Conservation (phyloP, 2,329 filamentous ascomycete genomes). For the Metarhizium brunneum region DNA sequence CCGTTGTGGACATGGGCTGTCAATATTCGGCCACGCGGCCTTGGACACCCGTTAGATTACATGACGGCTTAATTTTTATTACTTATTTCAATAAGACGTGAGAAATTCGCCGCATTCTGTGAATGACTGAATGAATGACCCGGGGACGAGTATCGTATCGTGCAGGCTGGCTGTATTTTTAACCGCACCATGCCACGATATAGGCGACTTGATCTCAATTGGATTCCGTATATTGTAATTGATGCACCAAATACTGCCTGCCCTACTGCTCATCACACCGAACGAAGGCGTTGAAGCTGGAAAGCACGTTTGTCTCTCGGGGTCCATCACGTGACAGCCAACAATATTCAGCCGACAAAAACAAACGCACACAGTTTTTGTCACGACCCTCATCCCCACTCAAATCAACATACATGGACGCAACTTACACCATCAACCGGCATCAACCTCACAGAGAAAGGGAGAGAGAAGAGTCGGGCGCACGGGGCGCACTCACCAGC, state of each 20-base stretch:
- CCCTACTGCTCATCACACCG: too few relatives aligned
- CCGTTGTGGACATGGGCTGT: not conserved
- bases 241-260: too few relatives aligned
- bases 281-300: too few relatives aligned
- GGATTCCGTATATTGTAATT: too few relatives aligned
- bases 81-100: not conserved
- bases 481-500: too few relatives aligned
- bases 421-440: not conserved
- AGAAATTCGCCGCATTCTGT: not conserved
- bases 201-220: too few relatives aligned
- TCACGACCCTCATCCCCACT: not conserved
- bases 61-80: constrained; percentile 3
- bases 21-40: not conserved
- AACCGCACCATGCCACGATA: too few relatives aligned
- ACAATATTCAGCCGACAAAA: not conserved
- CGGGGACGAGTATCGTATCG: too few relatives aligned
- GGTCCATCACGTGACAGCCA: constrained; percentile 9
- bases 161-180: too few relatives aligned
- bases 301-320: not conserved
- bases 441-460: not conserved
- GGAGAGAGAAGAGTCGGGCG: not conserved
- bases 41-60: constrained; percentile 5
- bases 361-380: not conserved
- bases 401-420: not conserved
- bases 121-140: not conserved